A percentile compares a stretch with the other conserved stretches of the same genome.
phyloP scores from a whole-genome alignment of 805 yeast genomes.

The Saccharomyces paradoxus region DNA sequence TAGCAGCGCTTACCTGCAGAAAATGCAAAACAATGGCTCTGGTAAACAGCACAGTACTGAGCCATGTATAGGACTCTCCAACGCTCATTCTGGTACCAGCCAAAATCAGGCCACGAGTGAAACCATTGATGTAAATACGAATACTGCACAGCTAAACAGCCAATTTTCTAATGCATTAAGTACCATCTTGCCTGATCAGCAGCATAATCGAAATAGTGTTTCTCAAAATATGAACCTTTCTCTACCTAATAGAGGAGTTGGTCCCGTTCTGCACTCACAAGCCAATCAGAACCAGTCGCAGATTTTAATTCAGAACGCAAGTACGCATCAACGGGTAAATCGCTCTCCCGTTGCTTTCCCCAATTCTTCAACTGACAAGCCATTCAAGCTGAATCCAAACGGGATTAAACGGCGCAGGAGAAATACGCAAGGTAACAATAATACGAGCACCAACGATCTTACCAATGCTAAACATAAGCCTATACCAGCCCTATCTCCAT shows the following conservation, averaged over 20 bases:
- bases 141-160: neutral
- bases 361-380: conserved; percentile 2
- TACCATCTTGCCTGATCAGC: neutral
- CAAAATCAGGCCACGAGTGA: neutral
- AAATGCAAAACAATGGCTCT: conserved; percentile 4
- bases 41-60: neutral
- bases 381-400: conserved; percentile 28
- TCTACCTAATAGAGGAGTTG: neutral
- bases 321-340: neutral
- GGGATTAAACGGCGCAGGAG: conserved; percentile 26
- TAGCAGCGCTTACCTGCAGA: conserved; percentile 20
- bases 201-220: neutral
- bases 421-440: neutral
- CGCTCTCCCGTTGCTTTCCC: neutral
- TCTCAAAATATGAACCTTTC: neutral
- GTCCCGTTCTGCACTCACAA: neutral
- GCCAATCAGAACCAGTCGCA: neutral
- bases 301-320: neutral
- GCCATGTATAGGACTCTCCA: neutral
- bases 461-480: neutral
- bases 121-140: neutral
- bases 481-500: neutral
- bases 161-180: neutral
- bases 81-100: neutral
- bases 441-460: neutral